Evolutionary conservation across 2,329 filamentous ascomycete genomes (phyloP).

Genomic region (Calonectria hawksworthii): DNA sequence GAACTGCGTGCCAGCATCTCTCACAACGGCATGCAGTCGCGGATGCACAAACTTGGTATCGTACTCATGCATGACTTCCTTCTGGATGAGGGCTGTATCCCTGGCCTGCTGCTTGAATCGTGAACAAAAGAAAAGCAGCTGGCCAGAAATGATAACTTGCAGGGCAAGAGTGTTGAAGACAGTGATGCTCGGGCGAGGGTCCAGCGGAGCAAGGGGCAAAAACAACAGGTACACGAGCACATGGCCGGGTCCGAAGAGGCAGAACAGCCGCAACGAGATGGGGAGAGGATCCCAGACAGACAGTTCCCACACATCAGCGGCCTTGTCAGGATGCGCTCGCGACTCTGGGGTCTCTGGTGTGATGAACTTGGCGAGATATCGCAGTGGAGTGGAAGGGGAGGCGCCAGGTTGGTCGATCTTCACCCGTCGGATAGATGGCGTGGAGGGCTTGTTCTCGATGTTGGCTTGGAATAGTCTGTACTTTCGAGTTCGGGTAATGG

Average conservation of each 20-base stretch:
- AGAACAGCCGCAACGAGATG: slow-evolving; percentile 85
- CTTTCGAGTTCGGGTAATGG: slow-evolving; percentile 83
- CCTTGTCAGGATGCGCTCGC: slow-evolving; percentile 85
- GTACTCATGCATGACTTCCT: slow-evolving; percentile 94
- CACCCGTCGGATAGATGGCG: slow-evolving; percentile 89
- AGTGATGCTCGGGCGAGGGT: slow-evolving; percentile 87
- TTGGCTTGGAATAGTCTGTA: slow-evolving; percentile 93
- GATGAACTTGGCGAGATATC: slow-evolving; percentile 78
- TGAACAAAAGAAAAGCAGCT: slow-evolving; percentile 80
- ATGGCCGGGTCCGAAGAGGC: slow-evolving; percentile 93
- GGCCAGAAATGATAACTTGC: slow-evolving; percentile 79
- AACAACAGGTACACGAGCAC: slow-evolving; percentile 92
- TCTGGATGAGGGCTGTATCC: slow-evolving; percentile 87
- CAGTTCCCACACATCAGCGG: slow-evolving; percentile 94
- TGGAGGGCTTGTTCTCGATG: slow-evolving; percentile 81
- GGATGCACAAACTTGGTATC: slow-evolving; percentile 97
- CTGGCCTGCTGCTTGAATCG: slow-evolving; percentile 88
- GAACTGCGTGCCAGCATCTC: slow-evolving; percentile 85
- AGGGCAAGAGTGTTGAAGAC: slow-evolving; percentile 87
- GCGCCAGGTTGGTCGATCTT: slow-evolving; percentile 81
- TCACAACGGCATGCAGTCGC: slow-evolving; percentile 83
- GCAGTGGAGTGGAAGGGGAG: slow-evolving; percentile 81
- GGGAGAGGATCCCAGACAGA: slow-evolving; percentile 94
- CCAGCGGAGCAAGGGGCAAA: slow-evolving; percentile 81
- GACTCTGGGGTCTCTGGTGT: slow-evolving; percentile 80